Base-by-base conservation (phyloP, 257 asterid species). In the Penstemon eatonii region DNA sequence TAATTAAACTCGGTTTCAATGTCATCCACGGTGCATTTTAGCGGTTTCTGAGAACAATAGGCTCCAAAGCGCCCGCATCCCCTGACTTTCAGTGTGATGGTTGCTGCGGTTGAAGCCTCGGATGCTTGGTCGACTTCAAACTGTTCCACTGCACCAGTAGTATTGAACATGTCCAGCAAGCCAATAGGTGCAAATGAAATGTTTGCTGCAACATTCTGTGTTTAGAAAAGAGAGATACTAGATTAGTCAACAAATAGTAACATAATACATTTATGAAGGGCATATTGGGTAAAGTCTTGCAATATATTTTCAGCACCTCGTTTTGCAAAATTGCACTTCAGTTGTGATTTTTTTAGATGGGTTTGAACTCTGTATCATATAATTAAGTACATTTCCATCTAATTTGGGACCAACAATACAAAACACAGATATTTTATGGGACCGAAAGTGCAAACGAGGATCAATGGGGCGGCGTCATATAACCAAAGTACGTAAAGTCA, bases 61-160 rank as follows among this genome's bases (percentile, higher is more conserved):
- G 74, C 72, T 5, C 98, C 98, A 42, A 90, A 92, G 6, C 81
- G 83, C 55, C 98, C 98, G 62, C 93, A 88, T 67, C 98, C 98
- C 75, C 94, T 77, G 57, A 78, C 86, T 67, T 78, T 75, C n/a
- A 90, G 79, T 13, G 76, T 66, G 73, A 90, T 66, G 8, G 82
- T 86, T 40, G 88, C 90, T 39, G 78, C 78, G 38, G 40, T 25
- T 25, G 33, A 47, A 6, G 43, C 38, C 37, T 67, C 74, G 2
- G 57, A 42, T 8, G 83, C 61, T 76, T 79, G 69, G 72, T 73
- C 81, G 53, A 85, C 81, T 40, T 86, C 89, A 13, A 76, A 71
- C 57, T 80, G 84, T 75, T 92, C 96, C 73, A 88, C 78, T 19
- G 97, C 98, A 44, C 98, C 98, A 51, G 92, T 74, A 6, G 89